phyloP scores from a whole-genome alignment of 495 filamentous ascomycete genomes.

The Talaromyces trachyspermus region DNA sequence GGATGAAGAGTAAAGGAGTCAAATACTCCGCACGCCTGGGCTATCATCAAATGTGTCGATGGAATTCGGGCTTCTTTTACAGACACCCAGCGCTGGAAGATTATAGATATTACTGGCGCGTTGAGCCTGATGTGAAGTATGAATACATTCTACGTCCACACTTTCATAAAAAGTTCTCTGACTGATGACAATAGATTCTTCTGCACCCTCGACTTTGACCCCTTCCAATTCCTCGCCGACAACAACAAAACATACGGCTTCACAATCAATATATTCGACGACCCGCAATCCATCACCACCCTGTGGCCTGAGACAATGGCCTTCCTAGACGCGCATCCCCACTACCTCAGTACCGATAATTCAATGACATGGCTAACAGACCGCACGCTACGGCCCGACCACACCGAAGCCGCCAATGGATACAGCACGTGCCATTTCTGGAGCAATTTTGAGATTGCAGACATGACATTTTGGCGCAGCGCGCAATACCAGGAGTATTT shows the following conservation, averaged over 20 bases:
- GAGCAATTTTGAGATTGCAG: slow-evolving; percentile 97
- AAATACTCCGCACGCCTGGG: slow-evolving; percentile 83
- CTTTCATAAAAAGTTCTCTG: not conserved
- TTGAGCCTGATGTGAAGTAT: slow-evolving; percentile 88
- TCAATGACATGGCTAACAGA: slow-evolving; percentile 85
- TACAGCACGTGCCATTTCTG: slow-evolving; percentile 99
- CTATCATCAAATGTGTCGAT: slow-evolving; percentile 99
- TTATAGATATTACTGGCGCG: slow-evolving; percentile 94
- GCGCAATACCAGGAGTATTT: slow-evolving; percentile 92
- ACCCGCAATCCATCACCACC: slow-evolving; percentile 70
- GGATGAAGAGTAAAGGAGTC: slow-evolving; percentile 74
- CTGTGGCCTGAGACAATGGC: slow-evolving; percentile 91
- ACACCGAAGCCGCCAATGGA: slow-evolving; percentile 71
- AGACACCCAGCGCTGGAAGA: slow-evolving; percentile 81
- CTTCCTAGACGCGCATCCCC: slow-evolving; percentile 78
- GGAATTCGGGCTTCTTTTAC: slow-evolving; percentile 98
- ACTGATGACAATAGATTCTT: slow-evolving; percentile 57
- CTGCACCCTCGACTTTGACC: slow-evolving; percentile 97
- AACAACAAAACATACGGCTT: slow-evolving; percentile 98
- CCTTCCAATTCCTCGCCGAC: slow-evolving; percentile 97
- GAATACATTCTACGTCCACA: not conserved
- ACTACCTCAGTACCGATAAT: slow-evolving; percentile 74
- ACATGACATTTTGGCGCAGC: slow-evolving; percentile 90
- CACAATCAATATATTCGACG: slow-evolving; percentile 95
- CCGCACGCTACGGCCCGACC: slow-evolving; percentile 63